Conservation (phyloP, 2,329 filamentous ascomycete genomes). For the Blastomyces silverae region DNA sequence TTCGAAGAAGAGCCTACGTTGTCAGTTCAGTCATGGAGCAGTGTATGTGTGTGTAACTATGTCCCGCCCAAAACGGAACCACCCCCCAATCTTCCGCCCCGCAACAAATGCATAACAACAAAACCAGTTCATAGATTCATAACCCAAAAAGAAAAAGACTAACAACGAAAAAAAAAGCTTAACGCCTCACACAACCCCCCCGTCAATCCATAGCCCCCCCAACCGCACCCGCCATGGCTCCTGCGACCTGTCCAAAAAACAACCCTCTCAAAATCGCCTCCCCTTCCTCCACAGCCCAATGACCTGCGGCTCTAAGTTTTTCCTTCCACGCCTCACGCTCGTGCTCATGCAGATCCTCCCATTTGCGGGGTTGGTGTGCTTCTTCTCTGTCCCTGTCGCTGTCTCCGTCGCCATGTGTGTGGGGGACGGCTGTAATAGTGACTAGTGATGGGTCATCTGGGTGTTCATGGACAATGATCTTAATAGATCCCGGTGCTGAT, state of each 20-base stretch:
- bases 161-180: neutral
- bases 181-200: neutral
- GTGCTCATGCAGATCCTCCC: constrained; percentile 61
- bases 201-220: neutral
- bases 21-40: too few species aligned
- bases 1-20: too few species aligned
- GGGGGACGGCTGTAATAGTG: constrained; percentile 7
- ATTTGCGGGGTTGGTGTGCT: constrained; percentile 38
- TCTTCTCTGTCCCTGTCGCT: neutral
- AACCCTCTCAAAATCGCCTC: constrained; percentile 70
- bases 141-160: neutral
- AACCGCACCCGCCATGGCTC: constrained; percentile 46
- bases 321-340: constrained; percentile 64
- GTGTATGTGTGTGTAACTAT: too few species aligned
- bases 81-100: too few species aligned
- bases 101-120: neutral
- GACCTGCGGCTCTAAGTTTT: constrained; percentile 60
- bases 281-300: constrained; percentile 73
- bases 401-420: neutral
- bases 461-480: constrained; percentile 19
- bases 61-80: too few species aligned
- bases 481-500: constrained; percentile 1
- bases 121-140: neutral
- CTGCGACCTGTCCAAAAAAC: constrained; percentile 66
- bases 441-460: constrained; percentile 9